Evolutionary conservation across 345 rosid genomes (phyloP).

Genomic region (Raphanus sativus): DNA sequence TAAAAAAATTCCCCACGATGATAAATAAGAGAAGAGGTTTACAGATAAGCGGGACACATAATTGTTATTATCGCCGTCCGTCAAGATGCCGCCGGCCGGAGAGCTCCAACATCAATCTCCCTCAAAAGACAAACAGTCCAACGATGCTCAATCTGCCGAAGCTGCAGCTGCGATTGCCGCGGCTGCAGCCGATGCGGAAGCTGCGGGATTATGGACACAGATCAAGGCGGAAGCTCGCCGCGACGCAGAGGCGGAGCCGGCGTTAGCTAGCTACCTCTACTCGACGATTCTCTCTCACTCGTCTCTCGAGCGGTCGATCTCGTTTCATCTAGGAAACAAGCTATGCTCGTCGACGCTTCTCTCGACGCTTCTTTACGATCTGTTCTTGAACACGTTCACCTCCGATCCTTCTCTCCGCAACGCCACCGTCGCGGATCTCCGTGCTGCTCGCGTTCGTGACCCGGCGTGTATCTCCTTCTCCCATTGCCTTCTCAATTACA

Average conservation of each 20-base stretch:
- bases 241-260: constrained; percentile 94
- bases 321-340: constrained; percentile 94
- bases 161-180: constrained; percentile 16
- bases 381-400: constrained; percentile 78
- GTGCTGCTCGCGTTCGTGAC: constrained; percentile 81
- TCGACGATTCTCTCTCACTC: constrained; percentile 95
- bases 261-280: constrained; percentile 88
- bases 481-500: constrained; percentile 94
- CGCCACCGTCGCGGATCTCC: constrained; percentile 92
- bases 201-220: constrained; percentile 75
- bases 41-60: background rate
- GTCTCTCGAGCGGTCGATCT: constrained; percentile 79
- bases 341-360: constrained; percentile 96
- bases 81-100: constrained; percentile 60
- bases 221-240: constrained; percentile 88
- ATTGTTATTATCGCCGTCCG: constrained; percentile 25
- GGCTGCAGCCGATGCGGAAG: constrained; percentile 51
- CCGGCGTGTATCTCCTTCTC: constrained; percentile 97
- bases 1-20: background rate
- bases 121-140: constrained; percentile 4
- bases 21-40: background rate
- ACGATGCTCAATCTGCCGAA: constrained; percentile 25
- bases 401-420: constrained; percentile 68
- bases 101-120: constrained; percentile 47
- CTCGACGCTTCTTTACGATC: constrained; percentile 90